Base-by-base conservation (phyloP, 306 rosid genomes). In the Vachellia pachyceras region DNA sequence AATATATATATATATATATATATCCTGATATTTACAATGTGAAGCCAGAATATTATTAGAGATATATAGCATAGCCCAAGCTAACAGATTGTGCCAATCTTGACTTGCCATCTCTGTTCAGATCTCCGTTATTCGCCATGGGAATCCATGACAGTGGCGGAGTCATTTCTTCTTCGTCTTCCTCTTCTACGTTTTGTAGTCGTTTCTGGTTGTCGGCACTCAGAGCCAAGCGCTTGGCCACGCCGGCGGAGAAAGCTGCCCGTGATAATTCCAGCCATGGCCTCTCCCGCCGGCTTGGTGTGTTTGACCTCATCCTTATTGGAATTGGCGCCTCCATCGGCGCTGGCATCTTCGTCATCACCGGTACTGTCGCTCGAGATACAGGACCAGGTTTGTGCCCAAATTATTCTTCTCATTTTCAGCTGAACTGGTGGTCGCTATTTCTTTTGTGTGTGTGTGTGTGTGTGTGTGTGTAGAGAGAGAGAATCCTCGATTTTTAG, bases 311-410 rank as follows among this genome's bases (percentile, higher is more conserved):
- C 54, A n/a, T 95, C 11, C 97, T 95, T 63, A 85, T 95, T 66
- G 97, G 98, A 10, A 85, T 95, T 70, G 99, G 97, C 17, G 97
- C 98, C n/a, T 95, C 98, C 77, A 93, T 95, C 25, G 98, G 98
- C 23, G 96, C 98, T 36, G 98, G 99, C 2, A 93, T 93, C 29
- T 95, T 95, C 77, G 97, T 95, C 67, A 83, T 95, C 75, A 95
- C 99, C 73, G 98, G 99, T 47, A 95, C 98, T 77, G 99, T 95
- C 52, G 99, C 99, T 70, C 94, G 81, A n/a, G 98, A 91, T 60
- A 80, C 88, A 18, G 98, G 97, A 2, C 99, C 98, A 0, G 98
- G 98, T 95, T 57, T 29, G 55, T 58, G 2, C n/a, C 12, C 54
- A 20, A 6, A 12, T 42, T 69, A 14, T 23, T 69, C 54, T 69